A percentile compares a stretch with the other conserved stretches of the same genome.
phyloP scores from a whole-genome alignment of 495 filamentous ascomycete genomes.

The Apiosordaria backusii region DNA sequence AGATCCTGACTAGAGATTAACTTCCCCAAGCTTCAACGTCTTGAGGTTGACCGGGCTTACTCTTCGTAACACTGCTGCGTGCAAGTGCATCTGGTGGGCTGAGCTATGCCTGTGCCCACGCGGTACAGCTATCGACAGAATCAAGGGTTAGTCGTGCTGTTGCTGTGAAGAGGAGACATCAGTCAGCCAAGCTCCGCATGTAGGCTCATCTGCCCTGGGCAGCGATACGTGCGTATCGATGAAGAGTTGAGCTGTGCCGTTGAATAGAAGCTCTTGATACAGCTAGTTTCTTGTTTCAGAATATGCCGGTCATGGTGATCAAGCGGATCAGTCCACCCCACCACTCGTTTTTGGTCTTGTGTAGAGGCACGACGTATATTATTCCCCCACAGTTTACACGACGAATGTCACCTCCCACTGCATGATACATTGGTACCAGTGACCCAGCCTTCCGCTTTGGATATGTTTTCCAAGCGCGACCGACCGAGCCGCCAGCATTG shows the following conservation, averaged over 20 bases:
- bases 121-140: not conserved
- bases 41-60: not conserved
- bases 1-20: not conserved
- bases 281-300: slow-evolving; percentile 19
- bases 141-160: not conserved
- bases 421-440: not conserved
- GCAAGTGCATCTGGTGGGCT: not conserved
- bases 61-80: not conserved
- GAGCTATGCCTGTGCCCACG: not conserved
- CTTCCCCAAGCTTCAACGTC: not conserved
- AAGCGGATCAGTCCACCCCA: slow-evolving; percentile 8
- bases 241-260: not conserved
- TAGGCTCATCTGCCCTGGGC: not conserved
- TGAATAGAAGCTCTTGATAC: slow-evolving; percentile 18
- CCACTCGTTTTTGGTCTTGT: slow-evolving; percentile 6
- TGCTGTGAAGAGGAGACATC: not conserved
- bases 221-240: not conserved
- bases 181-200: not conserved
- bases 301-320: slow-evolving; percentile 18
- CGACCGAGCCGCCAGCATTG: not conserved
- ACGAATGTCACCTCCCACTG: slow-evolving; percentile 1
- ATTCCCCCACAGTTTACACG: slow-evolving; percentile 9
- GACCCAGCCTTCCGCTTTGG: not conserved
- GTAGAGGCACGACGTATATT: slow-evolving; percentile 6
- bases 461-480: not conserved